Conservation (phyloP, 2,329 filamentous ascomycete genomes). For the Stagonosporopsis tanaceti region DNA sequence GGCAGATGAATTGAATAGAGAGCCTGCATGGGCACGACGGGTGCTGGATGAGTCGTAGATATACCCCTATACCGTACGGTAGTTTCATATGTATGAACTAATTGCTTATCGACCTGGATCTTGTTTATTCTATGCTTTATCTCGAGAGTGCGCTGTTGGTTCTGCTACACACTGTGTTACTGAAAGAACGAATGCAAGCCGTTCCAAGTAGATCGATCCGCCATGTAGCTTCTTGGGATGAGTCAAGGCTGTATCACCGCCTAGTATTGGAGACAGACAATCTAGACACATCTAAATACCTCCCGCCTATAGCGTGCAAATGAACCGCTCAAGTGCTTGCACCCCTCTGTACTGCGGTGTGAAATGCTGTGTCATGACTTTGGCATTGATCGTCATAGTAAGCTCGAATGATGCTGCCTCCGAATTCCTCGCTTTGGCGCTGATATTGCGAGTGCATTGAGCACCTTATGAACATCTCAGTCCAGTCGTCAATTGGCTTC, state of each 20-base stretch:
- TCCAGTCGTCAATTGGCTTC: not conserved
- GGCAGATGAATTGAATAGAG: not conserved
- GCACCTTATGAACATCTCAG: not conserved
- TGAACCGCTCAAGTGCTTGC: too few relatives aligned
- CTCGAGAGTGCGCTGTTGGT: not conserved
- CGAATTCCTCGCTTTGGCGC: not conserved
- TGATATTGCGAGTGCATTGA: not conserved
- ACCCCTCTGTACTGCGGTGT: not conserved
- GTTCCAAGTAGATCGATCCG: not conserved
- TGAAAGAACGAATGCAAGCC: not conserved
- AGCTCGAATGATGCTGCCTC: not conserved
- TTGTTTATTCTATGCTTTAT: not conserved
- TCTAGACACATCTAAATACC: not conserved
- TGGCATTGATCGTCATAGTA: not conserved
- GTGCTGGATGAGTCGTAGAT: not conserved
- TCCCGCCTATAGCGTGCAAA: not conserved
- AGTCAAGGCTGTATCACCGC: not conserved
- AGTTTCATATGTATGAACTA: constrained; percentile 13
- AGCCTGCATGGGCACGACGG: not conserved
- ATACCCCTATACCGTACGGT: constrained; percentile 13
- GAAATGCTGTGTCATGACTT: not conserved
- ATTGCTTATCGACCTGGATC: not conserved
- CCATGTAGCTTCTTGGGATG: not conserved
- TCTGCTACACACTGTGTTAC: not conserved
- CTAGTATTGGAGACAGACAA: not conserved